Conservation (phyloP, 2,329 filamentous ascomycete genomes). For the Ophiognomonia clavigignenti-juglandacearum region DNA sequence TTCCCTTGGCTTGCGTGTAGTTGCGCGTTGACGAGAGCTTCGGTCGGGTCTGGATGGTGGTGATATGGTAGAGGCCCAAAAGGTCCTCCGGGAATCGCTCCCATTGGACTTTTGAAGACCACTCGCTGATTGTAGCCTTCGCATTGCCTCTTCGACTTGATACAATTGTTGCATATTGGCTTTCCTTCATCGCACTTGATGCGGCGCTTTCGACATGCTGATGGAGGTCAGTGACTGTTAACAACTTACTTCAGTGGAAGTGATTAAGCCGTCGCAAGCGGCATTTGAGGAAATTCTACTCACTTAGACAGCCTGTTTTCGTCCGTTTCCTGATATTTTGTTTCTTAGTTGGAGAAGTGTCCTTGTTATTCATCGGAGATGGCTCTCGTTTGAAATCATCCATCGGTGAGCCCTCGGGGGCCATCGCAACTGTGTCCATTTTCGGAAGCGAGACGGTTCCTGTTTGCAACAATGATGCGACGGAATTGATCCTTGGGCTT, state of each 20-base stretch:
- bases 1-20: constrained; percentile 37
- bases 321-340: constrained; percentile 62
- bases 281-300: too few species aligned
- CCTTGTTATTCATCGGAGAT: constrained; percentile 31
- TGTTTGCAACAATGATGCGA: background rate
- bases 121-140: constrained; percentile 81
- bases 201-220: constrained; percentile 85
- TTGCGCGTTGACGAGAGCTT: constrained; percentile 38
- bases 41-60: constrained; percentile 41
- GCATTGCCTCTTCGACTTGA: constrained; percentile 78
- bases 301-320: constrained; percentile 89
- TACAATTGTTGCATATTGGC: constrained; percentile 77
- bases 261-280: too few species aligned
- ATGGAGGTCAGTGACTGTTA: constrained; percentile 16
- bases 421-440: constrained; percentile 6
- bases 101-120: constrained; percentile 70
- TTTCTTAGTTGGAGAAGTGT: constrained; percentile 42
- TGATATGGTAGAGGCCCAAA: constrained; percentile 34
- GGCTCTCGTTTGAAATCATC: constrained; percentile 26
- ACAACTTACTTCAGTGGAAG: too few species aligned
- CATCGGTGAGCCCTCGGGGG: constrained; percentile 15
- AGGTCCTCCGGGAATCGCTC: constrained; percentile 48
- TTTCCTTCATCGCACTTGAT: constrained; percentile 96
- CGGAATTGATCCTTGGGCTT: background rate
- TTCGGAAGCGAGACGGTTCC: background rate